Conservation (phyloP, 163 green algal species). For the Chlamydomonas reinhardtii region DNA sequence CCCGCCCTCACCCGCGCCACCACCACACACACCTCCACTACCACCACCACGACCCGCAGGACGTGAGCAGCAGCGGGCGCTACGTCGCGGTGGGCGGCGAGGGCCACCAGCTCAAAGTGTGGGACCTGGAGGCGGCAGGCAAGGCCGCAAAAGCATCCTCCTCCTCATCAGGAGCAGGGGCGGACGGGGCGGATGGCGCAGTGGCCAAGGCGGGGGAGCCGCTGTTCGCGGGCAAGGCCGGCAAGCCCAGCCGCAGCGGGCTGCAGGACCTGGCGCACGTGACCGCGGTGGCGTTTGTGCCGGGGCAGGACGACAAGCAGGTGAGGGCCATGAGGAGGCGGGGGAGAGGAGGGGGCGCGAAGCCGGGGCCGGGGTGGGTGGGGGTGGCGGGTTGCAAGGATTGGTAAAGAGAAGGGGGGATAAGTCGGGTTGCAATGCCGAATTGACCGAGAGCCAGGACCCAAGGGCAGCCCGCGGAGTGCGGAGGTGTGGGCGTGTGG, state of each 20-base stretch:
- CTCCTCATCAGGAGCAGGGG: background rate
- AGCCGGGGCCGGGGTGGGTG: background rate
- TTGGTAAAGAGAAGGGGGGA: no score
- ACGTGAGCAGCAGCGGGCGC: slow-evolving; percentile 50
- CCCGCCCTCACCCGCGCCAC: no score
- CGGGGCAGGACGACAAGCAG: slow-evolving; percentile 45
- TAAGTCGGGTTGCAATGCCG: no score
- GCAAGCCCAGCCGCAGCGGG: slow-evolving; percentile 64
- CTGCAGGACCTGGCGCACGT: slow-evolving; percentile 76
- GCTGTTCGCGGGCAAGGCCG: slow-evolving; percentile 67
- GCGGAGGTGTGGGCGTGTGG: no score
- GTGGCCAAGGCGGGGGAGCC: background rate
- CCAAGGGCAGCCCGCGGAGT: no score
- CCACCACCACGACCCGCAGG: background rate
- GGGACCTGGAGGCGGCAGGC: slow-evolving; percentile 48
- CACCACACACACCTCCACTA: background rate
- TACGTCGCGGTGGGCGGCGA: slow-evolving; percentile 67
- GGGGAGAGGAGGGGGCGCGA: no score
- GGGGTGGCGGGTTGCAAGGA: no score
- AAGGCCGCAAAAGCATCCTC: background rate
- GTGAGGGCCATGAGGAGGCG: background rate
- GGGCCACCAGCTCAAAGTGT: slow-evolving; percentile 71
- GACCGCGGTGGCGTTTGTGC: slow-evolving; percentile 77
- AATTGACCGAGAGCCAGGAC: no score
- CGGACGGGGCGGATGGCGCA: background rate